Percentiles rank a stretch among this genome's conserved stretches.
phyloP scores from a whole-genome alignment of 768 basidiomycete genomes.

The Pisolithus orientalis region DNA sequence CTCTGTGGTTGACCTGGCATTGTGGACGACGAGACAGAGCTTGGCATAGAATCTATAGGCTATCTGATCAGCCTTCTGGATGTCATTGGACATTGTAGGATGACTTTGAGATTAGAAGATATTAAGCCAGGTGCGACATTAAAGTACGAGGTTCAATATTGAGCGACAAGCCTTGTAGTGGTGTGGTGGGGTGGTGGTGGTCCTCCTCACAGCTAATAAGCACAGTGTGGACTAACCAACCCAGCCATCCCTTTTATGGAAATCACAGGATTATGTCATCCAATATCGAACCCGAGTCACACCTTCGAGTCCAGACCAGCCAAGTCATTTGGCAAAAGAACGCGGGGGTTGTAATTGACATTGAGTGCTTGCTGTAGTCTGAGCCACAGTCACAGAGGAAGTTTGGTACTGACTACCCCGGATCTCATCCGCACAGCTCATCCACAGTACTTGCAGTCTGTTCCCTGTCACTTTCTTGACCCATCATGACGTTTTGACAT shows the following conservation, averaged over 20 bases:
- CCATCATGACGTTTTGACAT: too few species aligned
- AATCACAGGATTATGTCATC: background rate
- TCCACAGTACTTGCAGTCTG: too few species aligned
- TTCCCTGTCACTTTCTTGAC: too few species aligned
- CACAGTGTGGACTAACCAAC: background rate
- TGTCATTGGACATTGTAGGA: constrained; percentile 46
- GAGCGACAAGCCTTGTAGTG: background rate
- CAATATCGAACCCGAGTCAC: background rate
- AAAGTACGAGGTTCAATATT: constrained; percentile 22
- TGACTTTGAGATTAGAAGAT: constrained; percentile 4
- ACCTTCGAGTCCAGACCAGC: background rate
- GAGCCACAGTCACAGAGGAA: too few species aligned
- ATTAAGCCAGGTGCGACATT: constrained; percentile 26
- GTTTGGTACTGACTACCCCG: too few species aligned
- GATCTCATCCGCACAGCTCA: too few species aligned
- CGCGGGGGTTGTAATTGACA: too few species aligned
- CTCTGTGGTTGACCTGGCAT: constrained; percentile 62
- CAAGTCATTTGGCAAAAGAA: too few species aligned
- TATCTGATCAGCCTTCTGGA: constrained; percentile 77
- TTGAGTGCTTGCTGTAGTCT: too few species aligned
- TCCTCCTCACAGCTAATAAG: too few species aligned
- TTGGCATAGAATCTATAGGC: constrained; percentile 80
- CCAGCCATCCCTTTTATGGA: background rate
- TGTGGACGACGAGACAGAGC: constrained; percentile 67
- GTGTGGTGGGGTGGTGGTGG: too few species aligned